Evolutionary conservation across 2,329 filamentous ascomycete genomes (phyloP).

Genomic region (Ceratocystis diversiconidia): DNA sequence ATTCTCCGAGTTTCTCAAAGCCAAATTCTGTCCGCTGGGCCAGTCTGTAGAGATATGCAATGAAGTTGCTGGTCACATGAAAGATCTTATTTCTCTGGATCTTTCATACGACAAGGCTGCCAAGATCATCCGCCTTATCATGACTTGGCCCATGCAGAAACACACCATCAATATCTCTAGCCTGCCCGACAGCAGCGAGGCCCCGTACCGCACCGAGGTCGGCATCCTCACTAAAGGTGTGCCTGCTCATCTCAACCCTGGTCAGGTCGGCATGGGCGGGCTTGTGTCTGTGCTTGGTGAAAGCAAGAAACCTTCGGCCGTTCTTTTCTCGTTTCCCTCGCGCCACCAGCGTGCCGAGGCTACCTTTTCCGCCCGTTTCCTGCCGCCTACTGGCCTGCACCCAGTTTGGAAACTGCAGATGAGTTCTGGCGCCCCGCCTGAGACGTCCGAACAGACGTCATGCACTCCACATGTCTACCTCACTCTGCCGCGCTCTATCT

Average conservation of each 20-base stretch:
- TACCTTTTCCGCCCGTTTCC: slow-evolving; percentile 49
- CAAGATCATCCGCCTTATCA: slow-evolving; percentile 49
- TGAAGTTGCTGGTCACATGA: slow-evolving; percentile 30
- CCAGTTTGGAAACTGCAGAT: slow-evolving; percentile 61
- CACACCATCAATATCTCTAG: slow-evolving; percentile 2
- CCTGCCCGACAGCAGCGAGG: not conserved
- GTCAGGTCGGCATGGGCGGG: slow-evolving; percentile 67
- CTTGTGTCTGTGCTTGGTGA: slow-evolving; percentile 66
- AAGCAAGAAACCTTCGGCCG: slow-evolving; percentile 55
- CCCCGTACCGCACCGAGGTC: slow-evolving; percentile 54
- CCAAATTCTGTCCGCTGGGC: slow-evolving; percentile 35
- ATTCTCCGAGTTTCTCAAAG: slow-evolving; percentile 40
- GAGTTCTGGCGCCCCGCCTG: slow-evolving; percentile 35
- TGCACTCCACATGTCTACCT: slow-evolving; percentile 70
- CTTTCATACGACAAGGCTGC: slow-evolving; percentile 61
- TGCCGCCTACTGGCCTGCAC: slow-evolving; percentile 66
- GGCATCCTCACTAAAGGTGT: slow-evolving; percentile 59
- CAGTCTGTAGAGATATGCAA: slow-evolving; percentile 34
- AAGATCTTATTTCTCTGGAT: slow-evolving; percentile 52
- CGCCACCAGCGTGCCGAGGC: slow-evolving; percentile 50
- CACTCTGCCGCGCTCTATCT: slow-evolving; percentile 66
- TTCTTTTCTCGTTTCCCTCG: slow-evolving; percentile 71
- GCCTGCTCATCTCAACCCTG: slow-evolving; percentile 43
- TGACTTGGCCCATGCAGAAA: slow-evolving; percentile 41
- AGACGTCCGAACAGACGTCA: slow-evolving; percentile 30